Conservation (phyloP, 495 filamentous ascomycete genomes). For the Aspergillus homomorphus region DNA sequence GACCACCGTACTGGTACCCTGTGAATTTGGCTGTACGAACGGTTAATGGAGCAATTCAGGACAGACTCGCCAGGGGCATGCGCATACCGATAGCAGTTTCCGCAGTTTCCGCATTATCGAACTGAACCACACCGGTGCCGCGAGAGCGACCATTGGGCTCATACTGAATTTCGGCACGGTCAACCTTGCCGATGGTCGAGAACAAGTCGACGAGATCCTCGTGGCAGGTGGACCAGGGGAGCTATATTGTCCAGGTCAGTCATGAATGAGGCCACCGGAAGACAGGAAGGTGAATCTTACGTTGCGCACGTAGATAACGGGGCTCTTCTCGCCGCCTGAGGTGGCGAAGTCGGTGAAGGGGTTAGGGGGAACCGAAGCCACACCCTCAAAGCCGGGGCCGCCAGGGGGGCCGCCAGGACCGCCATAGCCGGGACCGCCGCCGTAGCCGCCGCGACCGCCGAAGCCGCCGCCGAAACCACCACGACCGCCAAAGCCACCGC, state of each 20-base stretch:
- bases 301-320: conserved; percentile 92
- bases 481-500: conserved; percentile 48
- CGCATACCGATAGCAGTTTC: conserved; percentile 81
- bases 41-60: conserved; percentile 13
- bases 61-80: not conserved
- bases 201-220: conserved; percentile 95
- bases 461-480: conserved; percentile 50
- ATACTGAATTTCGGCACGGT: conserved; percentile 97
- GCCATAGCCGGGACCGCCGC: conserved; percentile 49
- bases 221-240: conserved; percentile 98
- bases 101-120: conserved; percentile 76
- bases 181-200: conserved; percentile 95
- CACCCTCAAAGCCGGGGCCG: conserved; percentile 27
- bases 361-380: conserved; percentile 66
- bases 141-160: conserved; percentile 94
- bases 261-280: conserved; percentile 3
- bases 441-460: conserved; percentile 53
- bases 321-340: conserved; percentile 76
- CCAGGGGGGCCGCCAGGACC: conserved; percentile 40
- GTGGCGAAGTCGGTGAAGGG: conserved; percentile 94
- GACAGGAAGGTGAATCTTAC: conserved; percentile 57
- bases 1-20: conserved; percentile 94
- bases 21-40: conserved; percentile 77
- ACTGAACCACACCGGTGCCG: conserved; percentile 92
- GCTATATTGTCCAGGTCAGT: conserved; percentile 50